phyloP scores from a whole-genome alignment of 2,329 filamentous ascomycete species.

The Venturia effusa region DNA sequence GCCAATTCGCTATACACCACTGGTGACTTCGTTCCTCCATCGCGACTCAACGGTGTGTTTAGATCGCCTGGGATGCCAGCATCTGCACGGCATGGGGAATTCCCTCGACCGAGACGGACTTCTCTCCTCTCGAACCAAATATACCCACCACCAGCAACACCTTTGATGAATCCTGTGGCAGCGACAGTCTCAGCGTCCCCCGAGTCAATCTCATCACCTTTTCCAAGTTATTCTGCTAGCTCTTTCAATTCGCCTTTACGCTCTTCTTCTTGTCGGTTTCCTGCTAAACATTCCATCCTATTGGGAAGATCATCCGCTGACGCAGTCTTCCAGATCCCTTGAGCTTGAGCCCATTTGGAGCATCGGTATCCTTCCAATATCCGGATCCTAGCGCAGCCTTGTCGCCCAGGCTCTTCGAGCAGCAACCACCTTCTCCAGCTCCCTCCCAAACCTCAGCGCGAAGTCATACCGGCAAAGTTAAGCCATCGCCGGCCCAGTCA shows the following conservation, averaged over 20 bases:
- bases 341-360: slow-evolving; percentile 42
- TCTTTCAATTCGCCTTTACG: slow-evolving; percentile 16
- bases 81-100: slow-evolving; percentile 12
- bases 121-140: slow-evolving; percentile 18
- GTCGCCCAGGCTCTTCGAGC: slow-evolving; percentile 30
- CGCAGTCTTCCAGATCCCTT: slow-evolving; percentile 39
- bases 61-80: slow-evolving; percentile 7
- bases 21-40: slow-evolving; percentile 1
- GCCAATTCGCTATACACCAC: slow-evolving; percentile 2
- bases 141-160: slow-evolving; percentile 12
- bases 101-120: slow-evolving; percentile 6
- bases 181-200: slow-evolving; percentile 15
- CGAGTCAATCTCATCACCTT: slow-evolving; percentile 13
- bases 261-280: slow-evolving; percentile 28
- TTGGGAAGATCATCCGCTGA: slow-evolving; percentile 11
- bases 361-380: slow-evolving; percentile 29
- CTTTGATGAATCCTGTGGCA: slow-evolving; percentile 14
- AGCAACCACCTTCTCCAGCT: slow-evolving; percentile 51
- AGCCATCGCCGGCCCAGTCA: slow-evolving; percentile 46
- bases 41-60: not conserved
- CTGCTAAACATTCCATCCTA: slow-evolving; percentile 22
- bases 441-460: slow-evolving; percentile 42
- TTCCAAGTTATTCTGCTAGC: slow-evolving; percentile 15
- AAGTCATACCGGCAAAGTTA: slow-evolving; percentile 31
- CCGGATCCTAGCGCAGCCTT: slow-evolving; percentile 29